Base-by-base conservation (phyloP, 208 protist genomes). In the Porcisia deanei region DNA sequence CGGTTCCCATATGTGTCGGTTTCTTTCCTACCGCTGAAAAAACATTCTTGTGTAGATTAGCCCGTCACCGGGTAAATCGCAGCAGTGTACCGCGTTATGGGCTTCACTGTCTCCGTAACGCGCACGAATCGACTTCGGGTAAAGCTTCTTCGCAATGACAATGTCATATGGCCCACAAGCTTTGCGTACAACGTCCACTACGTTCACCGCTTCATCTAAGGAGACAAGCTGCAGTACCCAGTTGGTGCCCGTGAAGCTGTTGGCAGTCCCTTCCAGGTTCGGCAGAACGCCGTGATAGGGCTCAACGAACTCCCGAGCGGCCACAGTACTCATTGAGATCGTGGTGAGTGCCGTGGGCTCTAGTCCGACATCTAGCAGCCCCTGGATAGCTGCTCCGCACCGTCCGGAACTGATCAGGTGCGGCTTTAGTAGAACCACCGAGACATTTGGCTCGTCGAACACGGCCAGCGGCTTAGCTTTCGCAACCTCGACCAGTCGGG, bases 11-110 rank as follows among this genome's bases (percentile, higher is more conserved):
- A 4, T 16, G 61, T 18, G n/a, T 53, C n/a, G 7, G 22, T 53
- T 69, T 14, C 10, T 12, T 30, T 30, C 52, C 68, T 55, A 81
- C 20, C 68, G 43, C 20, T 83, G 78, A 72, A 97, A 96, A 55
- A 96, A 93, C 39, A 90, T 90, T 57, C 94, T 86, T 7, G 90
- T 76, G 76, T 96, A 96, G 52, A 99, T 52, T 20, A 87, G 81
- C 6, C 93, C 97, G 68, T 99, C 98, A 53, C 92, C 92, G 3
- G 86, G 85, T 43, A 99, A 81, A 79, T 99, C 98, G 71, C 97
- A 99, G 85, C 95, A 98, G 83, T 99, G 98, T 54, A 99, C 89
- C 8, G 96, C 96, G 72, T 98, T 98, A 45, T 88, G 43, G 47
- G 87, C 76, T 34, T 87, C 83, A 67, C 95, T 84, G 10, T 84